Evolutionary conservation across 2,329 filamentous ascomycete species (phyloP).

Genomic region (Penicillium brasilianum): DNA sequence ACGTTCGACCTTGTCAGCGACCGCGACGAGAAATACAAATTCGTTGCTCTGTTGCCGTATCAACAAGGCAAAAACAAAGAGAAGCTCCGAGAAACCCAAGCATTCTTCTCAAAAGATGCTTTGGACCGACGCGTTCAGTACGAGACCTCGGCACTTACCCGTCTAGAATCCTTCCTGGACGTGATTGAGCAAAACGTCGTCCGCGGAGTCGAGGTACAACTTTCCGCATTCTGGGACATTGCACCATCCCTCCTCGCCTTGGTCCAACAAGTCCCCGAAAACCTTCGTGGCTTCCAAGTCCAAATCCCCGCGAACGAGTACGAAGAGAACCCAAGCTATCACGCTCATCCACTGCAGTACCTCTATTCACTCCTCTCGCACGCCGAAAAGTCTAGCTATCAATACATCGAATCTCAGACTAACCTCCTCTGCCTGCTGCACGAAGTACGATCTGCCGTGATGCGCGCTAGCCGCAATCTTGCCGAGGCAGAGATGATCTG

Average conservation of each 20-base stretch:
- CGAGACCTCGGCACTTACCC: conserved; percentile 71
- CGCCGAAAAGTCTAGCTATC: conserved; percentile 89
- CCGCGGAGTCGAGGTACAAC: conserved; percentile 85
- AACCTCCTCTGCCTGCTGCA: conserved; percentile 89
- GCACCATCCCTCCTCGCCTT: conserved; percentile 79
- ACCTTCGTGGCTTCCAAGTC: conserved; percentile 66
- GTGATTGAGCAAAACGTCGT: conserved; percentile 84
- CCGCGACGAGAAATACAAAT: conserved; percentile 83
- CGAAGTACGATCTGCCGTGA: conserved; percentile 81
- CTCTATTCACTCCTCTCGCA: conserved; percentile 83
- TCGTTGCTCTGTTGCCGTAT: conserved; percentile 83
- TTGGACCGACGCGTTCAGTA: conserved; percentile 72
- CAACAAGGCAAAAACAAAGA: conserved; percentile 72
- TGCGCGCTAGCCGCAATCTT: conserved; percentile 69
- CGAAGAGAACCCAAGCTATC: conserved; percentile 83
- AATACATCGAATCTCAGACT: conserved; percentile 94
- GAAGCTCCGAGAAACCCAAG: conserved; percentile 77
- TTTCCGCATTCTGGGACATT: conserved; percentile 97
- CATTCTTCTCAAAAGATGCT: conserved; percentile 82
- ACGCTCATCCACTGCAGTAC: conserved; percentile 83
- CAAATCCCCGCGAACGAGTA: conserved; percentile 78
- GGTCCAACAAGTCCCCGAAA: conserved; percentile 75
- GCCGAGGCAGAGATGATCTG: conserved; percentile 68
- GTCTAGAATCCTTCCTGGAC: conserved; percentile 75
- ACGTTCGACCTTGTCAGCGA: conserved; percentile 84